A percentile compares a stretch with the other conserved stretches of the same genome.
Conservation (phyloP, 1,284 basidiomycete species). For the Marasmius oreades region DNA sequence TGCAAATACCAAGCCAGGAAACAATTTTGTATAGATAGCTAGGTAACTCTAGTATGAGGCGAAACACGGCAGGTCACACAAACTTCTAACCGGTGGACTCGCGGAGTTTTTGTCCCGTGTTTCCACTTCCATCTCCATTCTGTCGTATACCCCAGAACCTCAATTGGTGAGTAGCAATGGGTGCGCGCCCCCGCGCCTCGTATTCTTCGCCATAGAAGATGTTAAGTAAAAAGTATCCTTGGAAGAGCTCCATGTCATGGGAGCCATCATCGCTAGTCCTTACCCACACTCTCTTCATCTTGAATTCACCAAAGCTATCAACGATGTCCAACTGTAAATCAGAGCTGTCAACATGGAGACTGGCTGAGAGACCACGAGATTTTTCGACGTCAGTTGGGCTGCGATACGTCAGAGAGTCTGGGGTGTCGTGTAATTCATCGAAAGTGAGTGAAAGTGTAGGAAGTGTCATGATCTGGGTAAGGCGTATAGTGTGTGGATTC, state of each 20-base stretch:
- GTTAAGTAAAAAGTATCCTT: not conserved
- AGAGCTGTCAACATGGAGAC: not conserved
- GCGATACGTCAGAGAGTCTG: not conserved
- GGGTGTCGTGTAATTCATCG: not conserved
- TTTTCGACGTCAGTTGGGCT: too few species aligned
- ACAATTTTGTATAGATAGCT: too few species aligned
- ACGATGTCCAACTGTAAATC: not conserved
- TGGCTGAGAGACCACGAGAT: not conserved
- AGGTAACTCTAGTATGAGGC: too few species aligned
- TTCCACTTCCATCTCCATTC: not conserved
- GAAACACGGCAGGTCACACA: too few species aligned
- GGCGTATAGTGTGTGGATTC: not conserved
- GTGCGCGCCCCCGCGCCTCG: not conserved
- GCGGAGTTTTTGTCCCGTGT: not conserved
- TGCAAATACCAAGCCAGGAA: too few species aligned
- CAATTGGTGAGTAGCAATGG: not conserved
- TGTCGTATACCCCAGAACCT: not conserved
- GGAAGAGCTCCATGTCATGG: not conserved
- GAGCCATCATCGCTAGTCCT: not conserved
- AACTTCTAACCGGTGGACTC: too few species aligned
- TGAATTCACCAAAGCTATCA: conserved; percentile 2
- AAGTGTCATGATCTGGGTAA: not conserved
- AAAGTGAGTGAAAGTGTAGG: not conserved
- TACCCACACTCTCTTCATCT: not conserved
- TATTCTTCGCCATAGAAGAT: conserved; percentile 3